Base-by-base conservation (phyloP, 768 basidiomycete genomes). In the Tubosaeta sp. region DNA sequence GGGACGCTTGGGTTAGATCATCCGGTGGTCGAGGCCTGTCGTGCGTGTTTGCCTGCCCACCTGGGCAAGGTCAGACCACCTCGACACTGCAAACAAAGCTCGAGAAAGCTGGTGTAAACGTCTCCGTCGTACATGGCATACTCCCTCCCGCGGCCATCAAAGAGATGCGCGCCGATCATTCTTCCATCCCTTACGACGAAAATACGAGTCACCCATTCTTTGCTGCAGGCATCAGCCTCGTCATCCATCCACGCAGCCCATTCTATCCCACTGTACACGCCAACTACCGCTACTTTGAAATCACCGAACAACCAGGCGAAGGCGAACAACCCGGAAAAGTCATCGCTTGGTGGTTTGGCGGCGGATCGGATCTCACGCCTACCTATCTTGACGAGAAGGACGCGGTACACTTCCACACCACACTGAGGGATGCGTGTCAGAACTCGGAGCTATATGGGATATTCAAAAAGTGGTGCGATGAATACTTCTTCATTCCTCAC, bases 301-400 rank as follows among this genome's bases (percentile, higher is more conserved):
- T 97, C 57, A 85, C 84, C 3, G 81, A 87, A 57, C 72, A 74
- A 39, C 60, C 60, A 1, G 56, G 58, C 4, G 65, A 63, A 22
- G 69, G 70, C 34, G 71, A 71, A 3, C 65, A 66, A 48, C 64
- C 72, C 25, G 77, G 79, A 8, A 78, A 80, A 58, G 71, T 90
- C 17, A 71, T 94, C 38, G 85, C 93, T 26, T 97, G 95, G 94
- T 99, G 95, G 97, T 99, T 98, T 65, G 95, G 97, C 17, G 97
- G 97, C 32, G 95, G 95, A 7, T 85, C 84, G 7, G 95, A 99
- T 67, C 79, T 98, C 31, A 99, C 97, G 0, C 95, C 95, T 1
- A 86, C 87, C 4, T 97, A 97, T 69, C 81, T 98, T 16, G 91
- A 85, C 72, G 83, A 85, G 51, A 88, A 88, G 51, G 97, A 98